phyloP scores from a whole-genome alignment of 139 green algal genomes.

The Parachlorella kessleri region DNA sequence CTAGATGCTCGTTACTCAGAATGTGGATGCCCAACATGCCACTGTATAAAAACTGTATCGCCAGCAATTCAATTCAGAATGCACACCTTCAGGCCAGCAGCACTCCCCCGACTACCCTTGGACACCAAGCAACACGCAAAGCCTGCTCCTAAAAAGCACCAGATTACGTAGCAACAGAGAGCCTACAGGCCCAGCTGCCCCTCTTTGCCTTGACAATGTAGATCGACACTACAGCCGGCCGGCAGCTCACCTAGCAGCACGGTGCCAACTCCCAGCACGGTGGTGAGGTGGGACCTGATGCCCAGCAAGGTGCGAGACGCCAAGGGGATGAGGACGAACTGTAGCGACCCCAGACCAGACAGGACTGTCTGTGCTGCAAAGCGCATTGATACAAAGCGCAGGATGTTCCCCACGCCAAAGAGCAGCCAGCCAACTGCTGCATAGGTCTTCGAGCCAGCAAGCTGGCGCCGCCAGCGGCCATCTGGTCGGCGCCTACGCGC shows the following conservation, averaged over 20 bases:
- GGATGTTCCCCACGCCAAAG: constrained; percentile 51
- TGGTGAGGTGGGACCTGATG: constrained; percentile 26
- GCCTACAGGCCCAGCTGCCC: too few species aligned
- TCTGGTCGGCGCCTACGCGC: constrained; percentile 47
- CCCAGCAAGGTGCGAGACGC: constrained; percentile 46
- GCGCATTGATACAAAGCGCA: constrained; percentile 56
- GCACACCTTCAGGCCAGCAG: too few species aligned
- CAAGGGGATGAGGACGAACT: constrained; percentile 59
- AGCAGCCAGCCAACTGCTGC: constrained; percentile 37
- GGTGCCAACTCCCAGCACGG: constrained; percentile 36
- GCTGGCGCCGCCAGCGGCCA: constrained; percentile 45
- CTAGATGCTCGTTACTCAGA: too few species aligned
- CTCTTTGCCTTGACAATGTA: too few species aligned
- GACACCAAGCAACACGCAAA: too few species aligned
- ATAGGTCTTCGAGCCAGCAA: constrained; percentile 42
- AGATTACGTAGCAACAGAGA: too few species aligned
- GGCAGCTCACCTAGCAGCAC: constrained; percentile 39
- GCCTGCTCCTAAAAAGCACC: too few species aligned
- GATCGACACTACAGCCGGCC: too few species aligned
- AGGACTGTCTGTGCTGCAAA: constrained; percentile 59
- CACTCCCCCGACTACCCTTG: too few species aligned
- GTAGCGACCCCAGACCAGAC: constrained; percentile 40
- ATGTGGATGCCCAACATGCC: too few species aligned
- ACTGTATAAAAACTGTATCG: too few species aligned
- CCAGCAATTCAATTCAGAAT: too few species aligned